A percentile compares a stretch with the other conserved stretches of the same genome.
These are phyloP conservation scores for Elsinoe arachidis DNA, from an alignment of 2,329 filamentous ascomycete species.

Conservation along the genomic window DNA sequence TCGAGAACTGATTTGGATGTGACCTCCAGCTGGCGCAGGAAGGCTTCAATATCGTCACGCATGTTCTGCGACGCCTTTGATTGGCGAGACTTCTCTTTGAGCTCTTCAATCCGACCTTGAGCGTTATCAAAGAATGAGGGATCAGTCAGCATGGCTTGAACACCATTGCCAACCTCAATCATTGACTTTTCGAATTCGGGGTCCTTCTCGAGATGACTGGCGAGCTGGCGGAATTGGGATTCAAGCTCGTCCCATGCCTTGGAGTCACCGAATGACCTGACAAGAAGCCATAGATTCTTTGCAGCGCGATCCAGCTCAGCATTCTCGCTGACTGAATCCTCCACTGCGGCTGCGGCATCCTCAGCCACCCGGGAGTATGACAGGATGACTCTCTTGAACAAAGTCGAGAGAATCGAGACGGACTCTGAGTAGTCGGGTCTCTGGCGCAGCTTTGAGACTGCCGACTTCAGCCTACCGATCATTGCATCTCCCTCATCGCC, in stretches of 20 bases:
- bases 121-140: constrained; percentile 76
- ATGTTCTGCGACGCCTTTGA: constrained; percentile 59
- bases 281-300: constrained; percentile 69
- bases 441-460: constrained; percentile 63
- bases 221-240: constrained; percentile 56
- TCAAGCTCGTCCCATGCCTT: constrained; percentile 70
- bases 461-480: constrained; percentile 65
- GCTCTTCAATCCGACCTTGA: constrained; percentile 54
- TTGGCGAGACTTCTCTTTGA: constrained; percentile 47
- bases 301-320: constrained; percentile 65
- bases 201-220: constrained; percentile 66
- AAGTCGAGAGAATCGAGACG: constrained; percentile 64
- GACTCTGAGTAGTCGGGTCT: constrained; percentile 78
- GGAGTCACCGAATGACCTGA: constrained; percentile 69
- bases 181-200: constrained; percentile 75
- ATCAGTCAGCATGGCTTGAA: constrained; percentile 76
- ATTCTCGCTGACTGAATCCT: constrained; percentile 66
- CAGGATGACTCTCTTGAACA: constrained; percentile 70
- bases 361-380: constrained; percentile 67
- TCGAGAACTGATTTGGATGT: constrained; percentile 61
- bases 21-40: constrained; percentile 59
- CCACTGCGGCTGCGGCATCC: constrained; percentile 56
- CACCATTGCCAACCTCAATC: constrained; percentile 59
- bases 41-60: constrained; percentile 60
- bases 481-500: constrained; percentile 67